Conservation (phyloP, 2,329 filamentous ascomycete species). For the Dissoconium aciculare region DNA sequence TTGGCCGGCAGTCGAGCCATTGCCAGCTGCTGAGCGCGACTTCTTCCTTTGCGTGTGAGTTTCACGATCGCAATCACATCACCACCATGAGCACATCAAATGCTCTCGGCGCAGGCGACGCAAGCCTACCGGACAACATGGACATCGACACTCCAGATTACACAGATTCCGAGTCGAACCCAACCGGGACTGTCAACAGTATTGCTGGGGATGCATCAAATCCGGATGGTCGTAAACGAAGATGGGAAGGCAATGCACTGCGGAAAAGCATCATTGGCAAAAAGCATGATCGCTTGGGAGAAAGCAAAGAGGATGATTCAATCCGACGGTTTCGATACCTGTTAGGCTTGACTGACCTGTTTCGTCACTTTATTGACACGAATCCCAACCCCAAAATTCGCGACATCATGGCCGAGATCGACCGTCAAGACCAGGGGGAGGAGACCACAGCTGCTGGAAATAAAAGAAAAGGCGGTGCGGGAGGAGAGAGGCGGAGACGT, state of each 20-base stretch:
- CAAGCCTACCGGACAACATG: slow-evolving; percentile 18
- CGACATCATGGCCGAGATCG: slow-evolving; percentile 86
- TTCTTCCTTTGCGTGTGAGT: too few species aligned
- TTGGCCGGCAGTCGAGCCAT: too few species aligned
- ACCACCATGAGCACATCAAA: slow-evolving; percentile 14
- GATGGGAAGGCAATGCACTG: slow-evolving; percentile 76
- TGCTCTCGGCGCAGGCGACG: slow-evolving; percentile 19
- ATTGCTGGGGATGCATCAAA: slow-evolving; percentile 56
- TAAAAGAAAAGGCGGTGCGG: slow-evolving; percentile 70
- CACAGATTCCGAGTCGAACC: slow-evolving; percentile 52
- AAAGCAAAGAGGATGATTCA: slow-evolving; percentile 94
- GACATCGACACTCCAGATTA: slow-evolving; percentile 48
- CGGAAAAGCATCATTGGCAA: slow-evolving; percentile 86
- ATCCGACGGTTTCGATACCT: slow-evolving; percentile 90
- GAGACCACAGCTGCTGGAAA: slow-evolving; percentile 57
- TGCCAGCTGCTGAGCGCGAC: too few species aligned
- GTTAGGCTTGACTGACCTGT: slow-evolving; percentile 85
- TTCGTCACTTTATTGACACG: slow-evolving; percentile 96
- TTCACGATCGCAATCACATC: too few species aligned
- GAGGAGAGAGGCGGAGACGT: slow-evolving; percentile 61
- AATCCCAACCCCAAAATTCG: slow-evolving; percentile 92
- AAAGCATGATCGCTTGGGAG: slow-evolving; percentile 82
- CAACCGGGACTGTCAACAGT: slow-evolving; percentile 64
- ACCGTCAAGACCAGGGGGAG: slow-evolving; percentile 70
- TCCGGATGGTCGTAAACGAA: slow-evolving; percentile 65